Conservation (phyloP, 2,329 filamentous ascomycete genomes). For the Neofusicoccum sp. region DNA sequence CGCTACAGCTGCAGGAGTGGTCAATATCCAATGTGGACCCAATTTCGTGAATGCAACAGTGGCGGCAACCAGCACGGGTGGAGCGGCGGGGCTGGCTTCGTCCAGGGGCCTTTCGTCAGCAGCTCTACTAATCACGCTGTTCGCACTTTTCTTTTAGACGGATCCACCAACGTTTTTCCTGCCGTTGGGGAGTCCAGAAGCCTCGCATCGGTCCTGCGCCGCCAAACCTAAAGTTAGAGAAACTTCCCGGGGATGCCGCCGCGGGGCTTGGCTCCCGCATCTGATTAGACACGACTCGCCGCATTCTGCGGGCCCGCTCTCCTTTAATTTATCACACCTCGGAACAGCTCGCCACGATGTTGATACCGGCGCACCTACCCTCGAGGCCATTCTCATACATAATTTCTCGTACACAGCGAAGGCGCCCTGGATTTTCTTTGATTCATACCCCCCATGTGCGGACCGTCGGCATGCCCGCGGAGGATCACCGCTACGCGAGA, state of each 20-base stretch:
- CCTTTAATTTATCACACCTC: conserved; percentile 16
- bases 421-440: conserved; percentile 11
- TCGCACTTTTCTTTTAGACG: conserved; percentile 6
- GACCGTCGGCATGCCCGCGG: not conserved
- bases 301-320: conserved; percentile 3
- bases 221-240: not conserved
- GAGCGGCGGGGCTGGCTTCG: not conserved
- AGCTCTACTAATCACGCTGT: conserved; percentile 9
- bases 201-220: not conserved
- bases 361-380: conserved; percentile 2
- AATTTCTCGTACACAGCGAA: conserved; percentile 8
- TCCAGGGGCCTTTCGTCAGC: conserved; percentile 4
- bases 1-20: conserved; percentile 66
- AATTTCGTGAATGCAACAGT: conserved; percentile 57
- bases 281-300: conserved; percentile 7
- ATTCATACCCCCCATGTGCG: conserved; percentile 9
- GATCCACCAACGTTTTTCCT: not conserved
- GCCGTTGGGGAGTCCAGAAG: not conserved
- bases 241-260: conserved; percentile 11
- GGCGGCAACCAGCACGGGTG: conserved; percentile 38
- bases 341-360: conserved; percentile 11
- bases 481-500: not conserved
- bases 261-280: not conserved
- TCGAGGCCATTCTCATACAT: conserved; percentile 4
- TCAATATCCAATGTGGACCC: conserved; percentile 67